These are phyloP conservation scores for Spathaspora boniae DNA, from an alignment of 805 yeast species.

Conservation along the genomic window DNA sequence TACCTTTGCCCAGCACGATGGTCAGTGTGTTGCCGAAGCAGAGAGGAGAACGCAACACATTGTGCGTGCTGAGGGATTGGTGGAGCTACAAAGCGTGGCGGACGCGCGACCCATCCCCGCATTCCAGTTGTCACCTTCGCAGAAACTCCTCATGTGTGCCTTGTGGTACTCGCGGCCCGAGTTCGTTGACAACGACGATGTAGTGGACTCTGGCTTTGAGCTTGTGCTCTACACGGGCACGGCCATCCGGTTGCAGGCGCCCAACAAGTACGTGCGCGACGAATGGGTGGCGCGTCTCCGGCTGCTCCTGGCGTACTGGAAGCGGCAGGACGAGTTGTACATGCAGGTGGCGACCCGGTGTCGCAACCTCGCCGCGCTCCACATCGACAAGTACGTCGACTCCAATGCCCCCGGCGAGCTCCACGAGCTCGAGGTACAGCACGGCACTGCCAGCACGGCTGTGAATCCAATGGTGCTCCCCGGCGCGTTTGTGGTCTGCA, in stretches of 20 bases:
- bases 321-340: conserved; percentile 38
- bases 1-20: conserved; percentile 48
- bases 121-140: conserved; percentile 19
- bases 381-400: conserved; percentile 55
- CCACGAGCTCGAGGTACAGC: conserved; percentile 49
- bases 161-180: conserved; percentile 29
- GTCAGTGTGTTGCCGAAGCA: conserved; percentile 58
- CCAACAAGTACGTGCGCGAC: conserved; percentile 44
- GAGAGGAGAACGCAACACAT: conserved; percentile 59
- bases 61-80: conserved; percentile 53
- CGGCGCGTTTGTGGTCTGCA: conserved; percentile 54
- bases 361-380: conserved; percentile 44
- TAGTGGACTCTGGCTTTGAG: conserved; percentile 50
- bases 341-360: conserved; percentile 35
- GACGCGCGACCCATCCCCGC: conserved; percentile 33
- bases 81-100: conserved; percentile 55
- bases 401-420: conserved; percentile 44
- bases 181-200: conserved; percentile 21
- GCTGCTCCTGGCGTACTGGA: conserved; percentile 59
- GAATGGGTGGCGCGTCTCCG: conserved; percentile 63
- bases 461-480: conserved; percentile 56
- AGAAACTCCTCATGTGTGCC: conserved; percentile 22
- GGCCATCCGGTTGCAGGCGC: conserved; percentile 53
- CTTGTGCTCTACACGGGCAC: conserved; percentile 47
- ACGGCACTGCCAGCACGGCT: conserved; percentile 48